Percentiles rank a stretch among this genome's conserved stretches.
Conservation (phyloP, 148 eudicot genomes). For the Limonium bicolor region DNA sequence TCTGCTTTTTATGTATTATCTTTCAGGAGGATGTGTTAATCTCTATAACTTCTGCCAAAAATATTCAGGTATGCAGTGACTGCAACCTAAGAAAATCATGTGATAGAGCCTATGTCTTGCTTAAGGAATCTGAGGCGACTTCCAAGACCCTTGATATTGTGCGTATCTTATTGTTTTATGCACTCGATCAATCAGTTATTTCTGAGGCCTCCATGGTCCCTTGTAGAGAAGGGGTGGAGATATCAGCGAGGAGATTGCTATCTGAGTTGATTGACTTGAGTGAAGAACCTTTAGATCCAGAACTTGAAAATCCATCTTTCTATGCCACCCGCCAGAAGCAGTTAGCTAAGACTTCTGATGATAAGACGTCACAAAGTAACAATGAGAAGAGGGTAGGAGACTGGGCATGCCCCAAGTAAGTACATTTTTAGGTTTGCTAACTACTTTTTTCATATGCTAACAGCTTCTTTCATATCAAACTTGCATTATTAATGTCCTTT, state of each 20-base stretch:
- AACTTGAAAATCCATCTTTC: conserved; percentile 20
- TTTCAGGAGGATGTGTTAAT: no score
- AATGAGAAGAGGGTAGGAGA: conserved; percentile 17
- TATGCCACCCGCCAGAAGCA: conserved; percentile 15
- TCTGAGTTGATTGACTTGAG: conserved; percentile 44
- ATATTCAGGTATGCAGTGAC: conserved; percentile 57
- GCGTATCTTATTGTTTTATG: conserved; percentile 61
- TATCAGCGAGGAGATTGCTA: conserved; percentile 61
- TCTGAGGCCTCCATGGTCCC: conserved; percentile 29
- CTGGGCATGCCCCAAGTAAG: conserved; percentile 1
- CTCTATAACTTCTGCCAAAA: no score
- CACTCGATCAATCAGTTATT: conserved; percentile 47
- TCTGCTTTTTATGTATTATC: no score
- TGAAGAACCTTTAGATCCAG: conserved; percentile 24
- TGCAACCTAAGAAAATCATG: conserved; percentile 74
- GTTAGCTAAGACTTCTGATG: conserved; percentile 6
- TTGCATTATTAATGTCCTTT: no score
- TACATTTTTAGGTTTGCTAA: no score
- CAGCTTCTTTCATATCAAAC: no score
- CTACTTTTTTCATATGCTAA: no score
- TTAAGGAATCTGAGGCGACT: conserved; percentile 43
- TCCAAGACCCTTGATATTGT: conserved; percentile 81
- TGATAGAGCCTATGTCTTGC: conserved; percentile 62
- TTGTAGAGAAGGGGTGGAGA: conserved; percentile 30
- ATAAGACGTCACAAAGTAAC: conserved; percentile 11